Evolutionary conservation across 345 rosid species (phyloP).

Genomic region (Melaleuca quinquenervia): DNA sequence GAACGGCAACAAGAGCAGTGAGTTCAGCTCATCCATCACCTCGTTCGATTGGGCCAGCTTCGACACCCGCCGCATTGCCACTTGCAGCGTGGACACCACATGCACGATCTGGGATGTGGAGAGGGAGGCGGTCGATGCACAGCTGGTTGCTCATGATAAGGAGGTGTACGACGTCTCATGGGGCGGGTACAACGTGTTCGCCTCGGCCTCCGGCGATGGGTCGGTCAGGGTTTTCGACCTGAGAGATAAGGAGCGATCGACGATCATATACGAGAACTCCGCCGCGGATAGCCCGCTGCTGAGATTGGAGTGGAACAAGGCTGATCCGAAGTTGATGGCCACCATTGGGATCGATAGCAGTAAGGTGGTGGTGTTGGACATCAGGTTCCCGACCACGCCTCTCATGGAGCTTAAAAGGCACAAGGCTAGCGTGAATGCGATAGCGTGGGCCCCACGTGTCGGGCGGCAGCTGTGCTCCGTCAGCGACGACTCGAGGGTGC

Average conservation of each 20-base stretch:
- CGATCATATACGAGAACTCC: constrained; percentile 45
- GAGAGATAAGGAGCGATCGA: constrained; percentile 47
- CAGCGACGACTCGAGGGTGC: constrained; percentile 40
- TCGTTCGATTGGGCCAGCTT: constrained; percentile 61
- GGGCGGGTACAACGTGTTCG: constrained; percentile 47
- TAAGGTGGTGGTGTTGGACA: constrained; percentile 40
- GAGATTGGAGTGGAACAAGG: constrained; percentile 52
- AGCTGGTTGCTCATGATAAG: constrained; percentile 51
- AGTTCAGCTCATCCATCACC: constrained; percentile 38
- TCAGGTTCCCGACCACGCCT: constrained; percentile 41
- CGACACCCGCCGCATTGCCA: constrained; percentile 26
- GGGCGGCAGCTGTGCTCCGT: constrained; percentile 40
- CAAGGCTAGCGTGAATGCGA: constrained; percentile 32
- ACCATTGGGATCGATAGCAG: constrained; percentile 39
- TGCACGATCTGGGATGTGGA: constrained; percentile 51
- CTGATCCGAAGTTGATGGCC: constrained; percentile 42
- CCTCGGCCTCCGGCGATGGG: constrained; percentile 51
- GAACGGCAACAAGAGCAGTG: constrained; percentile 27
- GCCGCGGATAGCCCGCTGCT: constrained; percentile 18
- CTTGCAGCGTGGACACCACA: constrained; percentile 37
- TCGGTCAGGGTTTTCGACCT: constrained; percentile 49
- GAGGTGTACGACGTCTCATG: constrained; percentile 54
- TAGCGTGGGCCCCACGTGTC: constrained; percentile 31
- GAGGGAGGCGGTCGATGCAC: constrained; percentile 26
- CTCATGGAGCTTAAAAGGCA: constrained; percentile 31